phyloP scores from a whole-genome alignment of 2,329 filamentous ascomycete genomes.

The Fusarium cyanostomum region DNA sequence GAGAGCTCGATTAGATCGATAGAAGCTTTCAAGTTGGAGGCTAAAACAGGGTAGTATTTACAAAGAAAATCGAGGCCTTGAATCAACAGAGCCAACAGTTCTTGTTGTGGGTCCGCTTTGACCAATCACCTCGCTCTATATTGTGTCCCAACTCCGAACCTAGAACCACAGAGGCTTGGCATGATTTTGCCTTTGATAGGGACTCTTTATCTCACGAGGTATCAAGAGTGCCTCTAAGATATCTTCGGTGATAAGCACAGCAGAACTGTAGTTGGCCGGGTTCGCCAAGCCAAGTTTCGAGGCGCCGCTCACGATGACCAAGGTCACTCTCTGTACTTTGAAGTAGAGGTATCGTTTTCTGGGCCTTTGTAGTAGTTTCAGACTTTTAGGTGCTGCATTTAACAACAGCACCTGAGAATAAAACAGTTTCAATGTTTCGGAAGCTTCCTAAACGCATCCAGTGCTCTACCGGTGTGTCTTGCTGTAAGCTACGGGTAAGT shows the following conservation, averaged over 20 bases:
- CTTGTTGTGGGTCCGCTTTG: too few relatives aligned
- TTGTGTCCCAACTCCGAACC: too few relatives aligned
- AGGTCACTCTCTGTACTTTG: not conserved
- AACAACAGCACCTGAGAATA: too few relatives aligned
- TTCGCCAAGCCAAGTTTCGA: not conserved
- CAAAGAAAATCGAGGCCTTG: too few relatives aligned
- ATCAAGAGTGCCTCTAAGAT: not conserved
- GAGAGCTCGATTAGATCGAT: too few relatives aligned
- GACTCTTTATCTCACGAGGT: not conserved
- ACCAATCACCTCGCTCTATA: not conserved
- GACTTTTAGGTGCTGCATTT: too few relatives aligned
- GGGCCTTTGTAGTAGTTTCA: not conserved
- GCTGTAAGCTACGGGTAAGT: not conserved
- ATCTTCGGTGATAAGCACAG: not conserved
- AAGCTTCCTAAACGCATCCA: not conserved
- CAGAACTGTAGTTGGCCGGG: not conserved
- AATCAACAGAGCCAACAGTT: too few relatives aligned
- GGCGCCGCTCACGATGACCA: not conserved
- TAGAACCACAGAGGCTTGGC: too few relatives aligned
- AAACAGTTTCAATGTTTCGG: too few relatives aligned
- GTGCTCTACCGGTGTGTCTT: not conserved
- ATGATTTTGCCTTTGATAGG: too few relatives aligned
- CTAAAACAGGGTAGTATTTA: too few relatives aligned
- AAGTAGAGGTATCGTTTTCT: not conserved
- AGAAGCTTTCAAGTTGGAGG: too few relatives aligned